Percentiles rank a stretch among this genome's conserved stretches.
phyloP scores from a whole-genome alignment of 2,329 filamentous ascomycete genomes.

The Cercospora janseana region DNA sequence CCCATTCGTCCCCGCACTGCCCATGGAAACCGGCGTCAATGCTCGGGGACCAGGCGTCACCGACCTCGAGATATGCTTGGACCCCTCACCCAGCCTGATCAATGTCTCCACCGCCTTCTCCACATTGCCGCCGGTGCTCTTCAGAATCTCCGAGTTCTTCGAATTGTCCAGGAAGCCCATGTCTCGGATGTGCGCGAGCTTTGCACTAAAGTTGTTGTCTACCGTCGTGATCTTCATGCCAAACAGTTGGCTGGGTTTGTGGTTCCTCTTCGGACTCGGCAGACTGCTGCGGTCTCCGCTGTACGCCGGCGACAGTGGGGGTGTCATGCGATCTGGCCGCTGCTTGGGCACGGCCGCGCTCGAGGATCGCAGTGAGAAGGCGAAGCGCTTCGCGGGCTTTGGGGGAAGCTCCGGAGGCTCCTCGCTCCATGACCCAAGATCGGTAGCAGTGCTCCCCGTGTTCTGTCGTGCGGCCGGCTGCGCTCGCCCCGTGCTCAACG shows the following conservation, averaged over 20 bases:
- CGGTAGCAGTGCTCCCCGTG: slow-evolving; percentile 54
- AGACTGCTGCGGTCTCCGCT: slow-evolving; percentile 30
- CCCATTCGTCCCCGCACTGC: slow-evolving; percentile 46
- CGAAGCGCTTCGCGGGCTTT: slow-evolving; percentile 60
- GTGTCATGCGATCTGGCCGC: slow-evolving; percentile 44
- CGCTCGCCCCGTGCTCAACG: slow-evolving; percentile 37
- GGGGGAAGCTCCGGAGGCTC: slow-evolving; percentile 59
- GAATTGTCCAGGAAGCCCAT: slow-evolving; percentile 90
- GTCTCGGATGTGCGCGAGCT: slow-evolving; percentile 73
- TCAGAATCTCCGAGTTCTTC: slow-evolving; percentile 76
- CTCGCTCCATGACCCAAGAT: slow-evolving; percentile 49
- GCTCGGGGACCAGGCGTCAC: slow-evolving; percentile 35
- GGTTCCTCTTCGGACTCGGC: slow-evolving; percentile 41
- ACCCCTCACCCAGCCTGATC: slow-evolving; percentile 74
- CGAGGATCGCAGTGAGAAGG: slow-evolving; percentile 64
- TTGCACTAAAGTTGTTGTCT: slow-evolving; percentile 67
- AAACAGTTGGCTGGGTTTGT: slow-evolving; percentile 54
- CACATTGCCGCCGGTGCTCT: slow-evolving; percentile 78
- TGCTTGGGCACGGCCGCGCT: slow-evolving; percentile 67
- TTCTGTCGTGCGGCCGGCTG: slow-evolving; percentile 49
- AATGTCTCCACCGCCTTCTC: slow-evolving; percentile 83
- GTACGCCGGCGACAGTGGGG: slow-evolving; percentile 38
- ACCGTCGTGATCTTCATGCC: slow-evolving; percentile 52
- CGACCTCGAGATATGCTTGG: slow-evolving; percentile 40
- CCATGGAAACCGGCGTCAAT: slow-evolving; percentile 46